Base-by-base conservation (phyloP, 495 filamentous ascomycete species). In the Bathelium albidoporum region DNA sequence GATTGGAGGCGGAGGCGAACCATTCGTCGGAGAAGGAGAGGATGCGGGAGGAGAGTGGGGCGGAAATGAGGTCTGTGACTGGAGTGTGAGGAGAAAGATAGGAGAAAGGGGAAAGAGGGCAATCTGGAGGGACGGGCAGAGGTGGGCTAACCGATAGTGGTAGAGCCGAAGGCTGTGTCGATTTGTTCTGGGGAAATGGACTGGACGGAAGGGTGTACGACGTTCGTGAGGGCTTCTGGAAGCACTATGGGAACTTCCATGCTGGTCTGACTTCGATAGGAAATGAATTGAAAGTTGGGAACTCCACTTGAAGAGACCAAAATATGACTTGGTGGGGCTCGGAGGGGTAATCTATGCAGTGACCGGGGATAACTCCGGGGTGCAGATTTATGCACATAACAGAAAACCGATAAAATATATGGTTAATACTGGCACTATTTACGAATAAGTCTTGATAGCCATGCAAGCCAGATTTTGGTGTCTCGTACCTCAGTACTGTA, bases 21-120 rank as follows among this genome's bases (percentile, higher is more conserved):
- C 85, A 97, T 76, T 97, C 85, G 74, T 97, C 89, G 55, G 87
- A 90, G 77, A 83, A 87, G 62, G 84, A 78, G 66, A 95, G 81
- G 66, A 96, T 80, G 63, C 81, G 82, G 67, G 87, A 87, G 73
- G 86, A 87, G 36, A 97, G 82, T 28, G 82, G 78, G 18, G 83
- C 80, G 36, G 89, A 92, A 66, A 91, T 82, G 59, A 96, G 80
- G 75, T 96, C 91, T 89, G 73, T 10, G 60, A n/a, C 32, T 36
- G 29, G 10, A 34, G 44, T 59, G 36, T 26, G 45, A n/a, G 55
- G 45, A 32, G 24, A 18, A 32, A 58, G 41, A 41, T 24, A 18
- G 63, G 16, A 31, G 39, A 10, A 39, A n/a, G 32, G n/a, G 60
- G 22, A 45, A 43, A 28, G 12, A 59, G 41, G 53, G 34, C 7